Conservation (phyloP, 208 protist species). For the Novymonas esmeraldas region DNA sequence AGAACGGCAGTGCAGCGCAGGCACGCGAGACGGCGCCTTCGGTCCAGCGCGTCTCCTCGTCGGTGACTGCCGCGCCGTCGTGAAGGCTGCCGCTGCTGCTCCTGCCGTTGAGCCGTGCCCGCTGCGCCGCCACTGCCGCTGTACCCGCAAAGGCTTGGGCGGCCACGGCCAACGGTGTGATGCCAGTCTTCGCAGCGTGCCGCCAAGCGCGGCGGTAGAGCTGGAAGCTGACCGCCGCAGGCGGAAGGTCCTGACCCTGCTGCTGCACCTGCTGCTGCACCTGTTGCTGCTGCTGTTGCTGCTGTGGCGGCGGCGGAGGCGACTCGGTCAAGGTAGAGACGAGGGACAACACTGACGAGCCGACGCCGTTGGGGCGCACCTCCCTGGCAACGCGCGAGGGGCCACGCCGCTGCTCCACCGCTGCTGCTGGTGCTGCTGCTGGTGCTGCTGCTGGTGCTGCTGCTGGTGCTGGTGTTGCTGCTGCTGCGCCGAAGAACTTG, state of each 20-base stretch:
- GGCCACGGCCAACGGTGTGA: conserved; percentile 16
- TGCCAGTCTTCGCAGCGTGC: conserved; percentile 26
- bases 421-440: neutral
- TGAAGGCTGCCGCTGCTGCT: neutral
- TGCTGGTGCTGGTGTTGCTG: neutral
- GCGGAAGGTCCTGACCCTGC: neutral
- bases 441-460: neutral
- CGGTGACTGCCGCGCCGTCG: neutral
- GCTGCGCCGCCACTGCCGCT: neutral
- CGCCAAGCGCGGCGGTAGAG: conserved; percentile 37
- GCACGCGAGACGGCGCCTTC: conserved; percentile 21
- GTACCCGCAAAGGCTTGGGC: conserved; percentile 18
- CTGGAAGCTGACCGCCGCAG: conserved; percentile 28
- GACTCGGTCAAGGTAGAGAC: conserved; percentile 1
- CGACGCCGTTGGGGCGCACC: too few species aligned
- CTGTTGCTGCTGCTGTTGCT: too few species aligned
- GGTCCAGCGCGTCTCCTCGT: conserved; percentile 6
- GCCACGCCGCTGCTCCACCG: neutral
- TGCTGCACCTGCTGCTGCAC: neutral
- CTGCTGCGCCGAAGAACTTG: conserved; percentile 39
- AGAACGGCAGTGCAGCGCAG: conserved; percentile 42
- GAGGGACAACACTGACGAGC: neutral
- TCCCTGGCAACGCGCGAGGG: too few species aligned
- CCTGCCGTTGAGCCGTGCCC: neutral
- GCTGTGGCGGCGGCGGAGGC: conserved; percentile 22